These are phyloP conservation scores for Aspergillus caelatus DNA, from an alignment of 2,329 filamentous ascomycete genomes.

Conservation along the genomic window DNA sequence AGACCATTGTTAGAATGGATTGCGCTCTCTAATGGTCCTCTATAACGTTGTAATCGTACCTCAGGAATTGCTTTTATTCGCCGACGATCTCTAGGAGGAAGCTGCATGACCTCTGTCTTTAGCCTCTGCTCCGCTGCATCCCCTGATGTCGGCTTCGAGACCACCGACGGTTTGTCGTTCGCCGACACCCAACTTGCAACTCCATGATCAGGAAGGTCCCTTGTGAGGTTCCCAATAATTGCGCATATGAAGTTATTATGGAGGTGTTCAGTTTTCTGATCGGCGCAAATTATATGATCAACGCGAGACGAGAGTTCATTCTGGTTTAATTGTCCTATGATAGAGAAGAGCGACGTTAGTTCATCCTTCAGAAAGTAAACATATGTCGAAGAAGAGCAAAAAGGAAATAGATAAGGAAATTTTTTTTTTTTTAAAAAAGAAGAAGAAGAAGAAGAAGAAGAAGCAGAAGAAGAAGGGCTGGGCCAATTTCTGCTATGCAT, in stretches of 20 bases:
- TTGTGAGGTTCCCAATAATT: conserved; percentile 60
- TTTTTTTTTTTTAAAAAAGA: no score
- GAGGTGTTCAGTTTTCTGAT: conserved; percentile 58
- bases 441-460: not conserved
- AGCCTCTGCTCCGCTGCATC: conserved; percentile 65
- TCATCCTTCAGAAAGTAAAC: not conserved
- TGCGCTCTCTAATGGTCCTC: not conserved
- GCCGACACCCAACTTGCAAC: conserved; percentile 67
- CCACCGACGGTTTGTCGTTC: conserved; percentile 55
- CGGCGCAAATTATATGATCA: conserved; percentile 56
- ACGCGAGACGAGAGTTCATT: conserved; percentile 61
- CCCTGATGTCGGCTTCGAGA: conserved; percentile 56
- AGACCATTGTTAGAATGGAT: conserved; percentile 11
- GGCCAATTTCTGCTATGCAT: not conserved
- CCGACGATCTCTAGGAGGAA: conserved; percentile 62
- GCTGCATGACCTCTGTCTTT: conserved; percentile 66
- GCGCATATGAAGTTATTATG: conserved; percentile 65
- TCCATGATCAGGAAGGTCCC: conserved; percentile 64
- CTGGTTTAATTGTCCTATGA: conserved; percentile 61
- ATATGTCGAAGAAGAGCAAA: not conserved
- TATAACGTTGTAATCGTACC: conserved; percentile 33
- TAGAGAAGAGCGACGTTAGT: conserved; percentile 24
- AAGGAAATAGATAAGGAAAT: no score
- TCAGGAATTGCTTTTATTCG: conserved; percentile 59
- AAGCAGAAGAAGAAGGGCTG: not conserved